Conservation (phyloP, 2,329 filamentous ascomycete species). For the Colletotrichum sp. region DNA sequence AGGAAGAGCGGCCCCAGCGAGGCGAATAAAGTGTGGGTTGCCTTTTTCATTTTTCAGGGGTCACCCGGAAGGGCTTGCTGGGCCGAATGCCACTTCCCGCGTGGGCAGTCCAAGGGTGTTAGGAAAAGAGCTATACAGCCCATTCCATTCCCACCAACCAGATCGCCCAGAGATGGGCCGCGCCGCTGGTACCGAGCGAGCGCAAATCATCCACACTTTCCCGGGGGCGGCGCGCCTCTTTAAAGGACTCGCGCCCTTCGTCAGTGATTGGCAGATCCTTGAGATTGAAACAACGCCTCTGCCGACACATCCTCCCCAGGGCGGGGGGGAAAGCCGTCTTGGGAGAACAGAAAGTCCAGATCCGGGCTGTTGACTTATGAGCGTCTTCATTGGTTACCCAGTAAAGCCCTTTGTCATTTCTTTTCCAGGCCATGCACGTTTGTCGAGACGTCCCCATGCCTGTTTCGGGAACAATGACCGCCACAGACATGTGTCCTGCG, state of each 20-base stretch:
- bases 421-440: neutral
- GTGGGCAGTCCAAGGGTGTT: neutral
- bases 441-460: neutral
- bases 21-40: neutral
- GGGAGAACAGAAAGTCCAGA: neutral
- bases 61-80: neutral
- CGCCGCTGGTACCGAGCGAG: neutral
- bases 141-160: constrained; percentile 3
- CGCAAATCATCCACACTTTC: neutral
- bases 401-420: neutral
- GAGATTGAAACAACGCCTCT: constrained; percentile 9
- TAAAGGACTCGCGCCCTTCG: neutral
- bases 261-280: neutral
- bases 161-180: neutral
- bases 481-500: neutral
- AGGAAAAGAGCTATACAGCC: neutral
- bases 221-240: neutral
- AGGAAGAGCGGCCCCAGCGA: neutral
- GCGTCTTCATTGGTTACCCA: neutral
- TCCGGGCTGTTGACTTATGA: neutral
- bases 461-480: neutral
- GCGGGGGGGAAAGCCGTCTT: neutral
- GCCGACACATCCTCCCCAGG: neutral
- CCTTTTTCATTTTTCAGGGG: neutral
- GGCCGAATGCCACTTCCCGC: neutral